These are phyloP conservation scores for Ceratocystis smalleyi DNA, from an alignment of 2,329 filamentous ascomycete genomes.

Conservation along the genomic window DNA sequence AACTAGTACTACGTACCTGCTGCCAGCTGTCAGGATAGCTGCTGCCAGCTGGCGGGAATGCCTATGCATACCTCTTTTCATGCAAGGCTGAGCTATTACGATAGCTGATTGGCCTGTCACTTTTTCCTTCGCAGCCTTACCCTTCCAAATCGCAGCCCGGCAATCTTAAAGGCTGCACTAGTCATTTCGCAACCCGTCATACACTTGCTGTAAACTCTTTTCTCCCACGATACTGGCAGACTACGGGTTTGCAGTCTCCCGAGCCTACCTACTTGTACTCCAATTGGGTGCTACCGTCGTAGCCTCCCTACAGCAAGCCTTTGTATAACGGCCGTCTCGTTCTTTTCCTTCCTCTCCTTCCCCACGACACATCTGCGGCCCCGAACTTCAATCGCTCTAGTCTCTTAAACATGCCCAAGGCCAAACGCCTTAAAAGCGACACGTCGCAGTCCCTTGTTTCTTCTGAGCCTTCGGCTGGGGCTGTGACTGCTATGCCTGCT, in stretches of 20 bases:
- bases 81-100: constrained; percentile 13
- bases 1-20: neutral
- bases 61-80: neutral
- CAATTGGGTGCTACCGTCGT: too few species aligned
- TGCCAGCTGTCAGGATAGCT: neutral
- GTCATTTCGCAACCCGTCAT: too few species aligned
- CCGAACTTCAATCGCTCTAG: neutral
- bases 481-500: constrained; percentile 25
- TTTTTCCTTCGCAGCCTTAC: constrained; percentile 14
- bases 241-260: too few species aligned
- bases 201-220: too few species aligned
- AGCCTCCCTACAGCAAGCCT: too few species aligned
- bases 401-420: constrained; percentile 35
- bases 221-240: too few species aligned
- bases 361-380: neutral
- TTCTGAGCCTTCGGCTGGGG: constrained; percentile 15
- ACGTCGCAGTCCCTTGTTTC: constrained; percentile 8
- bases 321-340: neutral
- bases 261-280: too few species aligned
- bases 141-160: neutral
- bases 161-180: neutral
- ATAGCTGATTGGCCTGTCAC: constrained; percentile 7
- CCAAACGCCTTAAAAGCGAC: constrained; percentile 43
- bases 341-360: neutral
- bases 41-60: neutral